Conservation (phyloP, 805 yeast genomes). For the Lipomyces spencermartinsiae region DNA sequence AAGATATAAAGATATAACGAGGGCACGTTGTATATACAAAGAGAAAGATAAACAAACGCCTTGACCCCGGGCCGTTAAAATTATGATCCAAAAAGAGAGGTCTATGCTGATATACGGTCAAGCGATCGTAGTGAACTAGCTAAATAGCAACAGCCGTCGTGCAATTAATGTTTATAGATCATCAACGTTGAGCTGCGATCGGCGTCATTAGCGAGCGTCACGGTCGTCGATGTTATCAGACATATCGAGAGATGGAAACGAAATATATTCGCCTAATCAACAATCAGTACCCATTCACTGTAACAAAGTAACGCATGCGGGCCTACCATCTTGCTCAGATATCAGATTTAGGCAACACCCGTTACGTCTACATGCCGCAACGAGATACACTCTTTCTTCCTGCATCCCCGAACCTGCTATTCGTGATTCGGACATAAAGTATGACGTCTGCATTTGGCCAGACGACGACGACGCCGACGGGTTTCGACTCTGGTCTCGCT, state of each 20-base stretch:
- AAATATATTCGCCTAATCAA: conserved; percentile 24
- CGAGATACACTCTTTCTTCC: conserved; percentile 18
- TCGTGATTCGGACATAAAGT: neutral
- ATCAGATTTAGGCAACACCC: conserved; percentile 27
- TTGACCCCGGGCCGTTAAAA: neutral
- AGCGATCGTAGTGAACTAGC: neutral
- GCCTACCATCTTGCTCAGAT: conserved; percentile 22
- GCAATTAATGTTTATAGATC: neutral
- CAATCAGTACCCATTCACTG: neutral
- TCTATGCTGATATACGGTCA: neutral
- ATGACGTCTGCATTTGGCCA: neutral
- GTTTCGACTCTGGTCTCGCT: conserved; percentile 10
- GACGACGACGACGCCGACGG: conserved; percentile 5
- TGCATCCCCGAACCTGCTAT: neutral
- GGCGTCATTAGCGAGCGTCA: neutral
- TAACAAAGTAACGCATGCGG: neutral
- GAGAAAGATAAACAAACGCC: neutral
- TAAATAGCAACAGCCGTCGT: neutral
- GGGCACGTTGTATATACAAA: neutral
- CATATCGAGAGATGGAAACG: conserved; percentile 28
- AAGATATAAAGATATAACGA: neutral
- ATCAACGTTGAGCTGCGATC: neutral
- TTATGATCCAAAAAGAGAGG: neutral
- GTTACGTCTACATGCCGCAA: conserved; percentile 23
- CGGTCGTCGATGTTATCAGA: conserved; percentile 13